phyloP scores from a whole-genome alignment of 2,329 filamentous ascomycete species.

The Albifimbria verrucaria region DNA sequence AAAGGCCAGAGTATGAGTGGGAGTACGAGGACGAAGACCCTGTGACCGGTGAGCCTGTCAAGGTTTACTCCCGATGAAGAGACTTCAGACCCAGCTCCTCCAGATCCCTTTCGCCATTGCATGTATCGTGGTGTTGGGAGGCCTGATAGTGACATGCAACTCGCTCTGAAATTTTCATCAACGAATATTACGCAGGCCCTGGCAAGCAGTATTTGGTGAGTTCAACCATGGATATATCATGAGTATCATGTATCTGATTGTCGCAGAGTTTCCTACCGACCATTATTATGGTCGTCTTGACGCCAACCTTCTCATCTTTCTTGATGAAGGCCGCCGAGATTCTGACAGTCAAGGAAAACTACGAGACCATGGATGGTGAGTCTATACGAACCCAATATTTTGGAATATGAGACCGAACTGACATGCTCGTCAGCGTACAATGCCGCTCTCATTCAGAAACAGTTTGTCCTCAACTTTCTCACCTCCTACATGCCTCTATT shows the following conservation, averaged over 20 bases:
- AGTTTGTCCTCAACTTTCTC: constrained; percentile 95
- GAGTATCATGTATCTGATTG: constrained; percentile 10
- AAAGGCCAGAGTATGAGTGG: constrained; percentile 73
- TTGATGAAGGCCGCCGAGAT: constrained; percentile 73
- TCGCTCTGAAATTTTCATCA: constrained; percentile 94
- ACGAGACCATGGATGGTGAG: constrained; percentile 73
- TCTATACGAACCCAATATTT: background rate
- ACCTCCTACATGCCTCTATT: constrained; percentile 92
- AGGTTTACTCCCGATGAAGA: constrained; percentile 72
- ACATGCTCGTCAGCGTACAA: constrained; percentile 60
- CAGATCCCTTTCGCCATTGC: constrained; percentile 81
- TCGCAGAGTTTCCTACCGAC: constrained; percentile 82
- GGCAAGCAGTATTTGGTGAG: constrained; percentile 79
- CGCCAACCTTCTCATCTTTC: constrained; percentile 73
- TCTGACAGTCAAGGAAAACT: constrained; percentile 85
- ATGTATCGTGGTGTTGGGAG: constrained; percentile 70
- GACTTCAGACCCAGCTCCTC: constrained; percentile 72
- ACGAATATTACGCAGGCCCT: constrained; percentile 86
- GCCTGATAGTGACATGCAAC: constrained; percentile 82
- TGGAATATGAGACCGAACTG: constrained; percentile 1
- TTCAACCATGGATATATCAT: constrained; percentile 5
- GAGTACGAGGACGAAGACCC: constrained; percentile 75
- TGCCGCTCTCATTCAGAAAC: constrained; percentile 82
- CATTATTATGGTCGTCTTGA: constrained; percentile 74
- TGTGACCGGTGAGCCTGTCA: constrained; percentile 74